Percentiles rank a stretch among this genome's conserved stretches.
Evolutionary conservation across 169 alveolate species (phyloP).

Genomic region (Plasmodium relictum): DNA sequence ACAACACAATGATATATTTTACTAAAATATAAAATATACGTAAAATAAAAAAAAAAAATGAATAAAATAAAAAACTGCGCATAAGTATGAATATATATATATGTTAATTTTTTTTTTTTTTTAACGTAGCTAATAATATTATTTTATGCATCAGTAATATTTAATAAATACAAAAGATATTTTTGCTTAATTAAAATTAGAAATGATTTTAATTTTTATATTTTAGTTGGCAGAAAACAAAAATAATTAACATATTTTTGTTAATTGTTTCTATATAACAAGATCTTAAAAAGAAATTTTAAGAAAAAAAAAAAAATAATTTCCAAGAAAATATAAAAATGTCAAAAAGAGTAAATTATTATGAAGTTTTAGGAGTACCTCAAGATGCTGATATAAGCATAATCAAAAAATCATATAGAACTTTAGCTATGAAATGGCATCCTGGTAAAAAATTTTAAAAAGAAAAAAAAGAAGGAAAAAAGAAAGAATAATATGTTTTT

Average conservation of each 20-base stretch:
- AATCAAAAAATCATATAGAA: conserved; percentile 81
- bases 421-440: conserved; percentile 83
- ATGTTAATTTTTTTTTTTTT: conserved; percentile 25
- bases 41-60: too few relatives aligned
- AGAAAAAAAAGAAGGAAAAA: too few relatives aligned
- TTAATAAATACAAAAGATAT: not conserved
- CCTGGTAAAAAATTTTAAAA: conserved; percentile 78
- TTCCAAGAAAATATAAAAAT: conserved; percentile 7
- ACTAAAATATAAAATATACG: too few relatives aligned
- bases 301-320: not conserved
- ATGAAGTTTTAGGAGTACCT: conserved; percentile 82
- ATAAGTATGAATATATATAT: not conserved
- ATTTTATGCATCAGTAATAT: not conserved
- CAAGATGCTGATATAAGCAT: conserved; percentile 79
- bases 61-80: not conserved
- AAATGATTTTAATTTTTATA: conserved; percentile 12
- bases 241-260: conserved; percentile 42
- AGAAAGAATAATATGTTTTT: too few relatives aligned
- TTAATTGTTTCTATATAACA: conserved; percentile 21
- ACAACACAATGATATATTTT: too few relatives aligned
- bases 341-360: conserved; percentile 73
- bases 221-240: conserved; percentile 5
- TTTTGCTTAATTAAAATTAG: conserved; percentile 7
- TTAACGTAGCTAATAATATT: conserved; percentile 16
- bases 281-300: not conserved